Conservation (phyloP, 768 basidiomycete species). For the Termitomyces sp. region DNA sequence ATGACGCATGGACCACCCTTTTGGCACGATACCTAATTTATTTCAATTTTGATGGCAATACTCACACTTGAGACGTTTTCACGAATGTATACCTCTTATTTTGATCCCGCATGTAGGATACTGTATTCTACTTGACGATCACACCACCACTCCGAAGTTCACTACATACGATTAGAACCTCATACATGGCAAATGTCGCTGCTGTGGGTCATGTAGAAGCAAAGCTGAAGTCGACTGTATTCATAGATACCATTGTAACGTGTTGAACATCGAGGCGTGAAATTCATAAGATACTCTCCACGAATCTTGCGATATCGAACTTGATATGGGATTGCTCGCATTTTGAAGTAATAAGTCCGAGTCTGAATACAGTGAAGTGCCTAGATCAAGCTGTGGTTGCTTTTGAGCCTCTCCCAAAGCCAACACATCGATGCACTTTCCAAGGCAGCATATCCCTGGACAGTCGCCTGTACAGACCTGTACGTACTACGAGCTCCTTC, state of each 20-base stretch:
- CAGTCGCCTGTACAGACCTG: background rate
- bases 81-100: background rate
- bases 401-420: no score
- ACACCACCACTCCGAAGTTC: background rate
- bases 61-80: background rate
- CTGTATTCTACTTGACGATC: background rate
- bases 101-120: background rate
- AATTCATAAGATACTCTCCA: no score
- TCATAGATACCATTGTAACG: background rate
- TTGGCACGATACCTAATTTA: background rate
- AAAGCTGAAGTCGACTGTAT: background rate
- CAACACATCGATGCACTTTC: background rate
- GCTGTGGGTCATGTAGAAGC: background rate
- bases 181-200: background rate
- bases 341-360: background rate
- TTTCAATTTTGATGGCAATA: background rate
- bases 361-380: background rate
- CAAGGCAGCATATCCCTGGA: background rate
- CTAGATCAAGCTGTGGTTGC: no score
- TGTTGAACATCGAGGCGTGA: background rate
- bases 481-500: background rate
- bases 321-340: no score
- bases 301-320: no score
- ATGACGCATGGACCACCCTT: background rate
- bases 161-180: background rate